Conservation (phyloP, 108 stramenopile genomes). For the Fragilaria radians region DNA sequence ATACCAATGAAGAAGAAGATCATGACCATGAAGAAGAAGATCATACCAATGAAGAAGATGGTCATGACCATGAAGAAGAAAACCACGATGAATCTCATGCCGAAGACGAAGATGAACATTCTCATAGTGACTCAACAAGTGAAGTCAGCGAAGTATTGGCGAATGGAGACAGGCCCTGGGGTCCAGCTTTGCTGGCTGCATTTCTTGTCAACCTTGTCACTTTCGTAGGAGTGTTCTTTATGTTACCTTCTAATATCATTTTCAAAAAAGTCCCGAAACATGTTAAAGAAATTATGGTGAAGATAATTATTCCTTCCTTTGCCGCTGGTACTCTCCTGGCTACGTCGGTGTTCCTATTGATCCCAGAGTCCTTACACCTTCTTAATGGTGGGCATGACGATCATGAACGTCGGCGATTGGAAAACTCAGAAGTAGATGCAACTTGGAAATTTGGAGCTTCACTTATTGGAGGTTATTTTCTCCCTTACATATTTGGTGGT, state of each 20-base stretch:
- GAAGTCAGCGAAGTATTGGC: background rate
- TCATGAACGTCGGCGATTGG: conserved; percentile 24
- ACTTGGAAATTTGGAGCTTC: conserved; percentile 60
- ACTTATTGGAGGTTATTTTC: conserved; percentile 60
- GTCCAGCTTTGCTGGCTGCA: conserved; percentile 30
- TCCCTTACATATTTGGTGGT: conserved; percentile 44
- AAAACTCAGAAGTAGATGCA: conserved; percentile 21
- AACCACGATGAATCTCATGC: background rate
- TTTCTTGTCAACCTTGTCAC: conserved; percentile 48
- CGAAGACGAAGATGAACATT: background rate
- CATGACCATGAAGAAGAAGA: conserved; percentile 13
- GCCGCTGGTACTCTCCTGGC: conserved; percentile 60
- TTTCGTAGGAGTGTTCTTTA: conserved; percentile 33
- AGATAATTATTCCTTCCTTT: conserved; percentile 33
- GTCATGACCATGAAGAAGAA: conserved; percentile 12
- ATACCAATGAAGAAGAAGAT: conserved; percentile 13
- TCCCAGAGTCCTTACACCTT: conserved; percentile 45
- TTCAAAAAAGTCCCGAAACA: background rate
- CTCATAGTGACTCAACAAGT: background rate
- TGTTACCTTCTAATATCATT: conserved; percentile 1
- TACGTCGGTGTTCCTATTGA: conserved; percentile 53
- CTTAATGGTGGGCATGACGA: conserved; percentile 22
- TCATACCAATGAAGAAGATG: conserved; percentile 9
- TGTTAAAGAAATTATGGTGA: conserved; percentile 5
- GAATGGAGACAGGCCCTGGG: conserved; percentile 46